Evolutionary conservation across 2,329 filamentous ascomycete species (phyloP).

Genomic region (Colletotrichum tropicicola): DNA sequence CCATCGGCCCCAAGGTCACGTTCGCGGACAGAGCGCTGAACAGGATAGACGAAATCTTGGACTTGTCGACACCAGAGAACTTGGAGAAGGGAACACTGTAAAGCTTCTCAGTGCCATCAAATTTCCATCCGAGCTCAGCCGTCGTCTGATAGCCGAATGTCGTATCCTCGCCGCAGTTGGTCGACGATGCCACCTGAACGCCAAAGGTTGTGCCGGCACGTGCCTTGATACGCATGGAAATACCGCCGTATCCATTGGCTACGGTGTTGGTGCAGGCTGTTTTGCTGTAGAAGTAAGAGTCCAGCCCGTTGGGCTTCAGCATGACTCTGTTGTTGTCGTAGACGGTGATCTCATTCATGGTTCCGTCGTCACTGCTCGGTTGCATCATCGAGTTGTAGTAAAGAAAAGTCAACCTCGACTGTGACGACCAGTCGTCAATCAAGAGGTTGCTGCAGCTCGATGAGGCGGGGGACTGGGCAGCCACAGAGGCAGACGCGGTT

Average conservation of each 20-base stretch:
- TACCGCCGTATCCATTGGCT: slow-evolving; percentile 59
- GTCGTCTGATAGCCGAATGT: slow-evolving; percentile 51
- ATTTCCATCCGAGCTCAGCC: slow-evolving; percentile 65
- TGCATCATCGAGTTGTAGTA: slow-evolving; percentile 67
- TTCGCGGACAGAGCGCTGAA: slow-evolving; percentile 55
- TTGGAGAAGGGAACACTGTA: slow-evolving; percentile 66
- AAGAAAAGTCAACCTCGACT: slow-evolving; percentile 69
- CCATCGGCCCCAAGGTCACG: slow-evolving; percentile 64
- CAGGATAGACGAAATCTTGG: slow-evolving; percentile 61
- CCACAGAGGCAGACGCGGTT: neutral
- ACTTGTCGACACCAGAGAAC: slow-evolving; percentile 57
- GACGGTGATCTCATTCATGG: slow-evolving; percentile 64
- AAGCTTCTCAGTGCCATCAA: slow-evolving; percentile 66
- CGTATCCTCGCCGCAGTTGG: slow-evolving; percentile 49
- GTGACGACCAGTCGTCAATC: slow-evolving; percentile 69
- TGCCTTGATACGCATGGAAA: slow-evolving; percentile 65
- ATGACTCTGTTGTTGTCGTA: slow-evolving; percentile 58
- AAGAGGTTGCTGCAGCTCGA: slow-evolving; percentile 51
- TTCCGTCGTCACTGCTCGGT: slow-evolving; percentile 64
- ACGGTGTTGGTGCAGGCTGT: slow-evolving; percentile 60
- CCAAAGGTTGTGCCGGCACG: slow-evolving; percentile 58
- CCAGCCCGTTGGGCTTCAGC: slow-evolving; percentile 56
- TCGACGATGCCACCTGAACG: slow-evolving; percentile 60
- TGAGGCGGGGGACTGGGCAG: slow-evolving; percentile 15
- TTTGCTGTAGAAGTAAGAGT: slow-evolving; percentile 68